A percentile compares a stretch with the other conserved stretches of the same genome.
phyloP scores from a whole-genome alignment of 805 yeast genomes.

The Candida adriatica region DNA sequence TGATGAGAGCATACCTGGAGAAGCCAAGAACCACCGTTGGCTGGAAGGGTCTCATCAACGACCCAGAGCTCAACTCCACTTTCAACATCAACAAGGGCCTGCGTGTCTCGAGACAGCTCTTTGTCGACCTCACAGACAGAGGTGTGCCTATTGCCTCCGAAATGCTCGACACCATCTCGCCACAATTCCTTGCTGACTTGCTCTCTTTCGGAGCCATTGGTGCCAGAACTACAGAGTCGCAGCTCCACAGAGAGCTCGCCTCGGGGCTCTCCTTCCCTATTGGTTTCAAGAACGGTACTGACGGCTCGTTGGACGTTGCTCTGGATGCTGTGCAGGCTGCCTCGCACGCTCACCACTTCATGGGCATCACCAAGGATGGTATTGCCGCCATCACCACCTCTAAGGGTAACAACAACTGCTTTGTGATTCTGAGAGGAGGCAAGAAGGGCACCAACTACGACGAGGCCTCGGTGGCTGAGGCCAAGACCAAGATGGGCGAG shows the following conservation, averaged over 20 bases:
- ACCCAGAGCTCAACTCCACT: conserved; percentile 88
- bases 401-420: conserved; percentile 90
- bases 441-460: conserved; percentile 91
- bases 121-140: conserved; percentile 67
- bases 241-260: conserved; percentile 93
- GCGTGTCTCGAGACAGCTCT: conserved; percentile 78
- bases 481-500: conserved; percentile 54
- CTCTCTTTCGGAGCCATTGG: conserved; percentile 96
- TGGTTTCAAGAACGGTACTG: conserved; percentile 98
- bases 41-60: conserved; percentile 97
- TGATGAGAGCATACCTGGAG: conserved; percentile 97
- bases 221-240: conserved; percentile 98
- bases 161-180: conserved; percentile 97
- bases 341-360: conserved; percentile 85
- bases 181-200: conserved; percentile 89
- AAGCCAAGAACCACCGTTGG: conserved; percentile 99
- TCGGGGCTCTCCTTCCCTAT: conserved; percentile 98
- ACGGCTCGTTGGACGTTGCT: conserved; percentile 89
- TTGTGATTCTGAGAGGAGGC: conserved; percentile 94
- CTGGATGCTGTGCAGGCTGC: conserved; percentile 93
- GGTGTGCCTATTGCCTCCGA: conserved; percentile 94
- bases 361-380: conserved; percentile 97
- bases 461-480: conserved; percentile 64
- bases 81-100: conserved; percentile 95
- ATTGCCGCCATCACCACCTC: conserved; percentile 95